phyloP scores from a whole-genome alignment of 306 rosid species.

The Prosopis cineraria region DNA sequence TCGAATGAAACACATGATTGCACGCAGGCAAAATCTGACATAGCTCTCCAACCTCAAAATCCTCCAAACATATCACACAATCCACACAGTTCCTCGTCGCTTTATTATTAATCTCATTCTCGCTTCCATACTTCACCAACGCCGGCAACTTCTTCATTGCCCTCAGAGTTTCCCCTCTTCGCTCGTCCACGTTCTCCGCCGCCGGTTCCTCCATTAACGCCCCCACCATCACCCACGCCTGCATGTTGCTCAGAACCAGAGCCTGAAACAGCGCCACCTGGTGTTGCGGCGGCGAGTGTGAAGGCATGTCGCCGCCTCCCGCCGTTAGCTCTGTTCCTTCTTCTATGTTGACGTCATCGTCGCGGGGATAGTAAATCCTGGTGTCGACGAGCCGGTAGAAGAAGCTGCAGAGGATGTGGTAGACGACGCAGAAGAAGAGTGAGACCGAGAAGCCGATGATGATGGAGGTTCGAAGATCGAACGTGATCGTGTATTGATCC shows the following conservation, averaged over 20 bases:
- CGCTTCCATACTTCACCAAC: constrained; percentile 45
- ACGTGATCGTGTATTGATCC: constrained; percentile 22
- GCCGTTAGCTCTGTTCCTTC: background rate
- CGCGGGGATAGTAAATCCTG: background rate
- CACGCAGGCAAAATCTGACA: constrained; percentile 66
- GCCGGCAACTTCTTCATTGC: constrained; percentile 54
- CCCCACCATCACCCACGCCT: constrained; percentile 12
- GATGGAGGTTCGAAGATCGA: constrained; percentile 35
- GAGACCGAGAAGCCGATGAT: constrained; percentile 34
- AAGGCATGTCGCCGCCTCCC: background rate
- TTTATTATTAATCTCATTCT: background rate
- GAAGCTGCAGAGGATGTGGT: constrained; percentile 27
- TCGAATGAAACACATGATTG: constrained; percentile 59
- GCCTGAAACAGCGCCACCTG: constrained; percentile 7
- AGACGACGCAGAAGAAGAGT: constrained; percentile 35
- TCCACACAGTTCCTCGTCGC: background rate
- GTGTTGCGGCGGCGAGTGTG: background rate
- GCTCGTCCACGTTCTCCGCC: constrained; percentile 16
- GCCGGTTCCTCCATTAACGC: background rate
- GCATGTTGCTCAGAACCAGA: constrained; percentile 31
- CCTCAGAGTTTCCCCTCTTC: constrained; percentile 46
- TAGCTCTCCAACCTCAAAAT: constrained; percentile 43
- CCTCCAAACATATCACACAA: constrained; percentile 69
- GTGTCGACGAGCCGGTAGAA: constrained; percentile 35
- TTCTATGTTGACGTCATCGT: background rate